A percentile compares a stretch with the other conserved stretches of the same genome.
phyloP scores from a whole-genome alignment of 257 asterid species.

The Solanum chiquidenum region DNA sequence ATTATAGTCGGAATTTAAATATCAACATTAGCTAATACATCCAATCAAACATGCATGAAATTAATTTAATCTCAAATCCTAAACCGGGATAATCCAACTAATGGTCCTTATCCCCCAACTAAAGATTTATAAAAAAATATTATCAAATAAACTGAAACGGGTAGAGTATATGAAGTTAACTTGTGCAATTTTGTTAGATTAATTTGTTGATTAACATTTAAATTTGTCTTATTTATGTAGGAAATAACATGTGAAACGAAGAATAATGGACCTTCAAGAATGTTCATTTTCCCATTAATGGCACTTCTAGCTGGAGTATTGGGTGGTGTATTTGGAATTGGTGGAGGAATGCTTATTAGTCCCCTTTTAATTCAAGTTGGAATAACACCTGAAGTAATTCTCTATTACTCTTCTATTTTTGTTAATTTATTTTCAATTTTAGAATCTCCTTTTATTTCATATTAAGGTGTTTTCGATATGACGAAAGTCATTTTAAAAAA shows the following conservation, averaged over 20 bases:
- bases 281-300: constrained; percentile 54
- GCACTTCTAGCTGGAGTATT: constrained; percentile 69
- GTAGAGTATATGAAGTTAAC: background rate
- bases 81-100: background rate
- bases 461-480: background rate
- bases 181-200: background rate
- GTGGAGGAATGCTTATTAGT: constrained; percentile 93
- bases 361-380: constrained; percentile 84
- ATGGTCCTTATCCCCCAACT: background rate
- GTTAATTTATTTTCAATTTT: background rate
- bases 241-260: constrained; percentile 17
- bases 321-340: constrained; percentile 88
- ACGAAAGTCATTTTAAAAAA: background rate
- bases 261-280: constrained; percentile 1
- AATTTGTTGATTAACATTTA: background rate
- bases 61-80: background rate
- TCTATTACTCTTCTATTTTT: background rate
- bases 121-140: background rate
- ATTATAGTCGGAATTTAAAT: background rate
- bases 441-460: background rate
- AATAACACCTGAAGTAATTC: constrained; percentile 62
- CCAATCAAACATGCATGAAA: background rate
- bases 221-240: constrained; percentile 9
- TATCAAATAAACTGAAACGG: background rate
- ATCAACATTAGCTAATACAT: background rate